phyloP scores from a whole-genome alignment of 2,329 filamentous ascomycete species.

The Chrysoporthe austroafricana region DNA sequence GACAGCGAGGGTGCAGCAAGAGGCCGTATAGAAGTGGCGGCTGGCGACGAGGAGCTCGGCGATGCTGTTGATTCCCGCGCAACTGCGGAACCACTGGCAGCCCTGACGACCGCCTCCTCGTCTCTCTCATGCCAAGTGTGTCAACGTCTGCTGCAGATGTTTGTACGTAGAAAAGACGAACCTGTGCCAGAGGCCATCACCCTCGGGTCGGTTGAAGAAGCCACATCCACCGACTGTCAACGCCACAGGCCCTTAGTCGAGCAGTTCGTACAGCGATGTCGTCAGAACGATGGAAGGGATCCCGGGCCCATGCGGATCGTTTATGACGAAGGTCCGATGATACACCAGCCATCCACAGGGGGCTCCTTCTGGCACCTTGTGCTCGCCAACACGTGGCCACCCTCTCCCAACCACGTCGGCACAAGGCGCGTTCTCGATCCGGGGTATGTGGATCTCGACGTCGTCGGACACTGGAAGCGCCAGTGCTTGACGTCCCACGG shows the following conservation, averaged over 20 bases:
- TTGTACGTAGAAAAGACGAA: too few species aligned
- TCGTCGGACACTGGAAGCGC: background rate
- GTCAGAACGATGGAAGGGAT: background rate
- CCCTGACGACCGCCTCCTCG: too few species aligned
- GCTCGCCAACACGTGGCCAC: slow-evolving; percentile 2
- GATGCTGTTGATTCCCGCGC: too few species aligned
- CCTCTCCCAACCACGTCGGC: background rate
- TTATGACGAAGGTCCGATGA: too few species aligned
- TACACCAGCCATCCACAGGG: background rate
- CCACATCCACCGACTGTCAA: background rate
- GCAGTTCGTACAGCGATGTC: background rate
- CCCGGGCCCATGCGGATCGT: background rate
- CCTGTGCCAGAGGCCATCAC: background rate
- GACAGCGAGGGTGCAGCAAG: too few species aligned
- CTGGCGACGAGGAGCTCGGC: too few species aligned
- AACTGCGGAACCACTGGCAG: too few species aligned
- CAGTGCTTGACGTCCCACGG: background rate
- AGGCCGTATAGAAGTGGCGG: too few species aligned
- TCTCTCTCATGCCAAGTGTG: too few species aligned
- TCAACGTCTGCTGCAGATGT: too few species aligned
- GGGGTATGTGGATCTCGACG: slow-evolving; percentile 1
- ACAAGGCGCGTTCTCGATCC: background rate
- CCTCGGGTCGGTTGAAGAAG: slow-evolving; percentile 8
- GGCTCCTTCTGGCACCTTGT: background rate
- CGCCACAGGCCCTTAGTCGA: background rate